phyloP scores from a whole-genome alignment of 2,329 filamentous ascomycete species.

The Fragosphaeria purpurea region DNA sequence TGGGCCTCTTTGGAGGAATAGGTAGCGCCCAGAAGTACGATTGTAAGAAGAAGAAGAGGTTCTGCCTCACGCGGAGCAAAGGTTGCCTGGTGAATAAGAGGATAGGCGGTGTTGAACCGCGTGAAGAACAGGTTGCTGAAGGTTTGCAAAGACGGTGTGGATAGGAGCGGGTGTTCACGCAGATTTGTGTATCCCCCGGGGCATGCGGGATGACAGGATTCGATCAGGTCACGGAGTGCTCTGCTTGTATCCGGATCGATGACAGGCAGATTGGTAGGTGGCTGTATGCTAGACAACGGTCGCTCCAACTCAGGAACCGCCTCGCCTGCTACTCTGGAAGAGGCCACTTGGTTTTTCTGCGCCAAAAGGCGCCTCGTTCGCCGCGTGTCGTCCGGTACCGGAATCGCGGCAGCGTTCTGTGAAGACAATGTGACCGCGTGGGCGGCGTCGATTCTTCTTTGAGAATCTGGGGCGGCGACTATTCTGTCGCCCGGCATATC shows the following conservation, averaged over 20 bases:
- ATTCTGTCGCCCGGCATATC: no score
- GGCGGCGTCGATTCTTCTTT: no score
- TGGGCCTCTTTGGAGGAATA: constrained; percentile 13
- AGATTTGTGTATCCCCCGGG: background rate
- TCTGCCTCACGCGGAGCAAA: constrained; percentile 3
- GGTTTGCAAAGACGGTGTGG: constrained; percentile 4
- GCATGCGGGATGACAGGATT: background rate
- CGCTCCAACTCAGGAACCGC: no score
- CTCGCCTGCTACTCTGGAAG: no score
- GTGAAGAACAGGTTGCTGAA: constrained; percentile 8
- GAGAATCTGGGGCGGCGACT: no score
- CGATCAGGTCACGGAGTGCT: background rate
- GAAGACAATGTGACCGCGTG: no score
- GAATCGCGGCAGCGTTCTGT: no score
- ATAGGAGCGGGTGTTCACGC: constrained; percentile 3
- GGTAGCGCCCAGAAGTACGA: constrained; percentile 10
- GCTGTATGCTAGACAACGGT: no score
- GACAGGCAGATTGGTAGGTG: background rate
- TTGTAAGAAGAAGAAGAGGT: constrained; percentile 9
- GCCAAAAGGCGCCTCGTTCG: no score
- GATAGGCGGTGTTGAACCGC: constrained; percentile 11
- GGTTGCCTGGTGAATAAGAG: constrained; percentile 8
- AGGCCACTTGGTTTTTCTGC: no score
- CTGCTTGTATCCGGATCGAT: constrained; percentile 1
- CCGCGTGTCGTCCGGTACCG: no score